Evolutionary conservation across 257 asterid genomes (phyloP), one percentile per base, ranked within the genome.

Genomic region (Anisodus acutangulus): DNA sequence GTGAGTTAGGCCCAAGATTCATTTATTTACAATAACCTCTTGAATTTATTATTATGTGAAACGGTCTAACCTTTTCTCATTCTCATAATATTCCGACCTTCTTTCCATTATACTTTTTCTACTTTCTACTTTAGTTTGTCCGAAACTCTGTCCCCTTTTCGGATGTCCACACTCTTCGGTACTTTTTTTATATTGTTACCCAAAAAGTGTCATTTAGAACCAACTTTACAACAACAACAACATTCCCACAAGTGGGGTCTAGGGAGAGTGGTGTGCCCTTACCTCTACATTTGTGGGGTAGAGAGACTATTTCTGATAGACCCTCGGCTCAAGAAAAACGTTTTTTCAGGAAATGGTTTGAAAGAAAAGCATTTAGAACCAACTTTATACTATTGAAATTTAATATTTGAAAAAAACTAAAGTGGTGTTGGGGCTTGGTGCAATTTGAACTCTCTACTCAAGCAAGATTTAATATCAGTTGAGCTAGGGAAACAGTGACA

Each of bases 41-140:
- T 35, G 74, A 67, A 12, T 67, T 35, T 68, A 39, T 68, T 51
- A 68, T 39, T 68, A 13, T 68, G 51, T 68, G 78, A 68, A 39
- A 15, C 13, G 53, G 45, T 68, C 16, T 7, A 15, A 7, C 78
- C 26, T 68, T 68, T 39, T 67, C 9, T 68, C 76, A 68, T 68
- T 68, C 53, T 68, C 78, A 35, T 39, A 68, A 16, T 9, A 3
- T 68, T 15, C 19, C 9, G 47, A 16, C 53, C 76, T 3, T 68
- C 78, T 68, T 15, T 68, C 78, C 78, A 68, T 37, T 68, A 31
- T 68, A 39, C 51, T 37, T 68, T 5, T 39, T 13, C 22, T 35
- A 67, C 74, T 5, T 39, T 13, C 22, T 35, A 67, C 74, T 35
- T 35, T 12, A 31, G 10, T 11, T 10, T 64, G 71, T 67, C 49